Evolutionary conservation across 768 basidiomycete genomes (phyloP), one percentile per base, ranked within the genome.

Genomic region (Leccinum boreale): DNA sequence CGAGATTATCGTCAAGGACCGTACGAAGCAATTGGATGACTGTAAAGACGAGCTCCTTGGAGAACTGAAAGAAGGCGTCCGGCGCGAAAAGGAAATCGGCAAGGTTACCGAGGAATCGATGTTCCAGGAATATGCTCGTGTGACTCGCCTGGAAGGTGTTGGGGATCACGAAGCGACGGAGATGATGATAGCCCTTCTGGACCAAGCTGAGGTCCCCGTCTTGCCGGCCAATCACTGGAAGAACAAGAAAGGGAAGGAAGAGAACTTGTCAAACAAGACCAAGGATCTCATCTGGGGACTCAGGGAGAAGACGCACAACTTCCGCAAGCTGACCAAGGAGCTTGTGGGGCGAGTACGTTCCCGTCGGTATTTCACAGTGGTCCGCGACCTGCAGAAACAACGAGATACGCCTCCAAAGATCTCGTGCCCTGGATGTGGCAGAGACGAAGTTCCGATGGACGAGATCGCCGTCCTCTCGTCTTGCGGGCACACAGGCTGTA

Each of bases 321-420:
- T 96, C 56, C 85, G 93, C 48, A 83, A 86, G 50, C 75, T 97
- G 48, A 85, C 84, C 33, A 94, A 94, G 71, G 95, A 97, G 71
- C 83, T 96, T 52, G 86, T 92, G 26, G 93, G 92, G 29, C 89
- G 94, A 50, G 85, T 92, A 50, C 87, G 94, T 46, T 97, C 94
- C 2, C 78, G 92, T 35, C 90, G 94, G 46, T 97, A 93, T 75
- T 97, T 98, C 77, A 90, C 83, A 7, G 89, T 90, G 53, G 92
- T 97, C 44, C 89, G 92, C 45, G 90, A 94, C 64, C 78, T 95
- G 45, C 94, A 97, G 70, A 87, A 83, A 66, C 86, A 90, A 65
- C 77, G 78, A 26, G 85, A 85, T 29, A 74, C 73, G 11, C 85
- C 86, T 9, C 79, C 84, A 17, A 73, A 76, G 28, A 78, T 89